Percentiles rank a stretch among this genome's conserved stretches.
phyloP scores from a whole-genome alignment of 805 yeast species.

The Lachancea lanzarotensis region DNA sequence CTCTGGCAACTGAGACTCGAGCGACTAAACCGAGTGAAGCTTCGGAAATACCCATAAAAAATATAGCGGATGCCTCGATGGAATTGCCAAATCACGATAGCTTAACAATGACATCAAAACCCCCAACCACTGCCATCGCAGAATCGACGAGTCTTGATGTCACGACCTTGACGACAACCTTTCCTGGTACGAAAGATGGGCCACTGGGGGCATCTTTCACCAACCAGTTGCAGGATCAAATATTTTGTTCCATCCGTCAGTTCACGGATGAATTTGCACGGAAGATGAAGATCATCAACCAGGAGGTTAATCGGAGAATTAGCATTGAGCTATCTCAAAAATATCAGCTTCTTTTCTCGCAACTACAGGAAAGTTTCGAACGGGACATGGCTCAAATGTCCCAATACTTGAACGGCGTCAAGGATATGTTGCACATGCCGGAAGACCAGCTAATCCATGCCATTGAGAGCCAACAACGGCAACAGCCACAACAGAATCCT shows the following conservation, averaged over 20 bases:
- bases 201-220: conserved; percentile 29
- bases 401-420: conserved; percentile 31
- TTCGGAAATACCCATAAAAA: background rate
- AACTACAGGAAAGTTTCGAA: conserved; percentile 31
- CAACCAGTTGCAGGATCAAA: conserved; percentile 33
- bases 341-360: conserved; percentile 30
- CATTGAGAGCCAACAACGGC: background rate
- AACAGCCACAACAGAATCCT: too few relatives aligned
- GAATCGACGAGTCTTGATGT: conserved; percentile 9
- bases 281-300: conserved; percentile 34
- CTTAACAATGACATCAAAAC: background rate
- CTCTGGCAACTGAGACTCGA: background rate
- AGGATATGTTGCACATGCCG: conserved; percentile 32
- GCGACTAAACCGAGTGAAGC: background rate
- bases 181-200: background rate
- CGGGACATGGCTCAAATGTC: conserved; percentile 35
- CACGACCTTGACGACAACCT: conserved; percentile 9
- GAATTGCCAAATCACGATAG: background rate
- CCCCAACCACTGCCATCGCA: background rate
- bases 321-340: conserved; percentile 32
- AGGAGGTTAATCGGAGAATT: conserved; percentile 33
- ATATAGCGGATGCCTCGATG: background rate
- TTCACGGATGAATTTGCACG: conserved; percentile 33
- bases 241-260: conserved; percentile 29
- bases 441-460: conserved; percentile 28